Percentiles rank a stretch among this genome's conserved stretches.
Evolutionary conservation across 2,329 filamentous ascomycete species (phyloP).

Genomic region (Diaporthe batatas): DNA sequence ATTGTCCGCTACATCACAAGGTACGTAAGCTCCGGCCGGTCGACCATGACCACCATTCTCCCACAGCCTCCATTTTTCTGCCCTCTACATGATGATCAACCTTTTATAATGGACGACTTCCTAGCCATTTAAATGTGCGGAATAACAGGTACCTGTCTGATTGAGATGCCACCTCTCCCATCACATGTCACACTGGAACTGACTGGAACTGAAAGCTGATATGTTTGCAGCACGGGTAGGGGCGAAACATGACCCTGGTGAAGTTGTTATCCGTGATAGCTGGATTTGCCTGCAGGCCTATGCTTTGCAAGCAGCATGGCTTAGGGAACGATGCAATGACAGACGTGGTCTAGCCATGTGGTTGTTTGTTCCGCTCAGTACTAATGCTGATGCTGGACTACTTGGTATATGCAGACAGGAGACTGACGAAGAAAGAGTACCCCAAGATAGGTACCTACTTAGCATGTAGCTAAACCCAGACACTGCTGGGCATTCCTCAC

Average conservation of each 20-base stretch:
- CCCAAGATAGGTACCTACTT: no score
- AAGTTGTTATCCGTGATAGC: background rate
- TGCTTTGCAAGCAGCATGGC: no score
- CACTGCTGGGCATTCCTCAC: background rate
- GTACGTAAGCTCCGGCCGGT: slow-evolving; percentile 14
- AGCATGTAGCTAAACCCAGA: no score
- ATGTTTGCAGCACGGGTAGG: background rate
- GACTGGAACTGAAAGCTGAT: slow-evolving; percentile 18
- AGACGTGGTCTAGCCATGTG: background rate
- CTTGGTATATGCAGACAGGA: background rate
- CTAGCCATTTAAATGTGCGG: slow-evolving; percentile 41
- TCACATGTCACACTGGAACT: background rate
- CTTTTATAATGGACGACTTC: slow-evolving; percentile 42
- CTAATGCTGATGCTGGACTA: background rate
- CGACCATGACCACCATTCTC: background rate
- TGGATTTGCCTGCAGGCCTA: background rate
- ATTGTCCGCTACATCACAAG: no score
- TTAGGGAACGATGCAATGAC: no score
- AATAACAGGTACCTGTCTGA: slow-evolving; percentile 39
- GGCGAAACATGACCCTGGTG: background rate
- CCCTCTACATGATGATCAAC: slow-evolving; percentile 37
- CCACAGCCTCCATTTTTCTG: background rate
- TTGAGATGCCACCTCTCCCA: slow-evolving; percentile 4
- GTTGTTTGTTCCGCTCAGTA: background rate
- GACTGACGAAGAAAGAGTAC: background rate